These are phyloP conservation scores for Pyrrhoderma noxium DNA, from an alignment of 1,284 basidiomycete species.

Conservation along the genomic window DNA sequence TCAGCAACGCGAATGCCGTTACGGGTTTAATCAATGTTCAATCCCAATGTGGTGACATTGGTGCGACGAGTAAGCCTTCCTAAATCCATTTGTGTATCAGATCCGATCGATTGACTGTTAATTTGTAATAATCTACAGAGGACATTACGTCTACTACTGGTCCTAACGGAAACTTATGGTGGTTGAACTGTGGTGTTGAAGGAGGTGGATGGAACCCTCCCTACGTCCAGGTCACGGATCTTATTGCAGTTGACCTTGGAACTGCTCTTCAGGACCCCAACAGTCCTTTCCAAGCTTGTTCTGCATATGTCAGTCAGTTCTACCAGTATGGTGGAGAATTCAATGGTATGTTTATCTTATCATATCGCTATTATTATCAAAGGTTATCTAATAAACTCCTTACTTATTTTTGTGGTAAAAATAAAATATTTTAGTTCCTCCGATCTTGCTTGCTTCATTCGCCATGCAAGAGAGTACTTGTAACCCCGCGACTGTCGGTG, in stretches of 20 bases:
- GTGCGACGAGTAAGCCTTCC: slow-evolving; percentile 39
- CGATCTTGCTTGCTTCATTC: slow-evolving; percentile 77
- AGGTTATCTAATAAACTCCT: neutral
- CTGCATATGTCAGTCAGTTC: slow-evolving; percentile 48
- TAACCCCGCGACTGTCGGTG: slow-evolving; percentile 62
- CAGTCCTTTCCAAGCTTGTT: slow-evolving; percentile 61
- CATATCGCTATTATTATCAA: neutral
- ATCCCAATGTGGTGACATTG: slow-evolving; percentile 34
- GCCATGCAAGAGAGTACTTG: slow-evolving; percentile 80
- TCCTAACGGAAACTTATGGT: slow-evolving; percentile 71
- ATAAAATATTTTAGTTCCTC: no score
- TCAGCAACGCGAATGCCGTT: slow-evolving; percentile 4
- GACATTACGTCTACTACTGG: slow-evolving; percentile 42
- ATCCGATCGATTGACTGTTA: neutral
- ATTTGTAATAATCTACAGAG: slow-evolving; percentile 28
- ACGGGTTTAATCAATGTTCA: slow-evolving; percentile 18
- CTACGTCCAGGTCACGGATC: slow-evolving; percentile 43
- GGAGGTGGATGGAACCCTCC: slow-evolving; percentile 59
- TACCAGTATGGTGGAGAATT: slow-evolving; percentile 52
- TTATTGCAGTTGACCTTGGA: slow-evolving; percentile 47
- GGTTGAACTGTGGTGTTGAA: slow-evolving; percentile 73
- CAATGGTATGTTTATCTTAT: slow-evolving; percentile 32
- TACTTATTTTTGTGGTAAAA: neutral
- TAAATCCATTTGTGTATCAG: slow-evolving; percentile 1
- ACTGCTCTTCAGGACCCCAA: slow-evolving; percentile 39